phyloP scores from a whole-genome alignment of 495 filamentous ascomycete species.

The Aspergillus avenaceus region DNA sequence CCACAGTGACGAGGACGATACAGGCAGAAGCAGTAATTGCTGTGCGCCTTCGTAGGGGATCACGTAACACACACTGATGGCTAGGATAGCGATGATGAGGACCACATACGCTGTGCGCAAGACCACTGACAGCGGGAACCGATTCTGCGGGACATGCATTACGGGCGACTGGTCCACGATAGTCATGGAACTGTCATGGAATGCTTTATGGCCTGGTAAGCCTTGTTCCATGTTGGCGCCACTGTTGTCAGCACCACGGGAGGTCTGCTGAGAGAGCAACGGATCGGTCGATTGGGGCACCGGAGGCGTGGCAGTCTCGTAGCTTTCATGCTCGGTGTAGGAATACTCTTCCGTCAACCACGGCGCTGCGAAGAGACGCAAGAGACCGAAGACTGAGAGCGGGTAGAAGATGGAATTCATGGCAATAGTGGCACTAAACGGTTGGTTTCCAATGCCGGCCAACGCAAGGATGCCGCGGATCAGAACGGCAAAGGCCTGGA shows the following conservation, averaged over 20 bases:
- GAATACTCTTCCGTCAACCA: not conserved
- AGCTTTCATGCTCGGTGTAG: not conserved
- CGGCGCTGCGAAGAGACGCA: not conserved
- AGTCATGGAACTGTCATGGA: not conserved
- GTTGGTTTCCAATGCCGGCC: not conserved
- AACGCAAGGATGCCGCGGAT: not conserved
- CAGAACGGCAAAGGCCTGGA: not conserved
- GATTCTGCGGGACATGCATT: not conserved
- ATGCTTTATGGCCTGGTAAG: too few relatives aligned
- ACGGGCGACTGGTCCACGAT: not conserved
- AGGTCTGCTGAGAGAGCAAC: not conserved
- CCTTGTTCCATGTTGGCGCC: too few relatives aligned
- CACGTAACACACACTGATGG: not conserved
- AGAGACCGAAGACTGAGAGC: not conserved
- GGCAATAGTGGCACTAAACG: not conserved
- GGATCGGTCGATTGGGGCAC: not conserved
- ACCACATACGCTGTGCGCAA: too few relatives aligned
- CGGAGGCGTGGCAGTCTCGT: not conserved
- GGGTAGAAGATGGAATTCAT: not conserved
- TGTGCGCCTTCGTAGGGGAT: not conserved
- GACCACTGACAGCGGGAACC: too few relatives aligned
- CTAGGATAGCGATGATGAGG: not conserved
- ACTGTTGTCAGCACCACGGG: too few relatives aligned
- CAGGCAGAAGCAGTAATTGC: not conserved
- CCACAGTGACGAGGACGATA: not conserved